Base-by-base conservation (phyloP, 1,139 yeast species). In the Yamadazyma triangularis region DNA sequence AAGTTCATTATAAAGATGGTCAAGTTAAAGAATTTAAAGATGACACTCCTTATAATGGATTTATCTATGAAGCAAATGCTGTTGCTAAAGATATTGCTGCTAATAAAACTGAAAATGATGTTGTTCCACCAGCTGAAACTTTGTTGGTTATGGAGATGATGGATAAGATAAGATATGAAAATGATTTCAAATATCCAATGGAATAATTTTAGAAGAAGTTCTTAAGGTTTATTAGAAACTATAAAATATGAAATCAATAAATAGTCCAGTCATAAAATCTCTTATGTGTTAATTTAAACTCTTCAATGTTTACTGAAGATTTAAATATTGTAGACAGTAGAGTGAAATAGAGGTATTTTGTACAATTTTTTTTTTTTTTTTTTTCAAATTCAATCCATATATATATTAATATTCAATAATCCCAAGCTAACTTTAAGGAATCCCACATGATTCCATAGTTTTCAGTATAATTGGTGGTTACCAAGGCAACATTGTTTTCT, bases 11-110 rank as follows among this genome's bases (percentile, higher is more conserved):
- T 37, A 52, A 54, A 21, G 48, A 44, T 6, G 43, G 43, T 4
- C 48, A 44, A 16, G 39, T 50, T 4, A 41, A 45, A 23, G 58
- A 50, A 27, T 45, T 50, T 28, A 54, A 52, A 35, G 64, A 62
- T 34, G 48, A 49, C 14, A 48, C 55, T 15, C 58, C 51, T 1
- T 61, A 56, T 36, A 36, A 55, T 30, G 79, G 79, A 2, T 68
- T 72, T 48, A 66, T 67, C 34, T 65, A 66, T 47, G 79, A 73
- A 45, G 78, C 78, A 4, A 67, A 72, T 42, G 74, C 72, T 10
- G 61, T 60, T 27, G 77, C 75, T 6, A 42, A 57, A 25, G 73
- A 64, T 40, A 52, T 72, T 22, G 31, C 47, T 4, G 55, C 49
- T 8, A 69, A 71, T 4, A 56, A 53, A 31, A 38, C 46, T 8